These are phyloP conservation scores for Coniochaeta prunicola DNA, from an alignment of 2,329 filamentous ascomycete genomes.

Conservation along the genomic window DNA sequence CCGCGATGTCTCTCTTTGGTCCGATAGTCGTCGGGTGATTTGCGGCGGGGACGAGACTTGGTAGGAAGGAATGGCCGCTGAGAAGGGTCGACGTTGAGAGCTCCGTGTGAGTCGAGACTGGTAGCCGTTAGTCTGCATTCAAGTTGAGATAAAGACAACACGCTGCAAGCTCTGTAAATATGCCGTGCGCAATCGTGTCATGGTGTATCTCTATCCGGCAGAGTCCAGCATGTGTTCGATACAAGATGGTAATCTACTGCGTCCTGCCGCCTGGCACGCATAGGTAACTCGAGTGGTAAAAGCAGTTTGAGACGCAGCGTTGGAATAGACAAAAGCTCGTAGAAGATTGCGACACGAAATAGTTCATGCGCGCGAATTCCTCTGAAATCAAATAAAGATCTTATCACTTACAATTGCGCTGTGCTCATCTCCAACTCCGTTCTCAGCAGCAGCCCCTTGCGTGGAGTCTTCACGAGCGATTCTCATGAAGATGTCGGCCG, in stretches of 20 bases:
- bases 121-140: constrained; percentile 14
- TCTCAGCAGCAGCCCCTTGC: constrained; percentile 28
- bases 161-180: neutral
- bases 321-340: neutral
- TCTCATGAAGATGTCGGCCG: constrained; percentile 50
- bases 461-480: constrained; percentile 48
- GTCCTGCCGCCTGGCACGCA: neutral
- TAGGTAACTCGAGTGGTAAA: neutral
- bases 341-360: neutral
- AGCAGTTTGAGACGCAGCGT: neutral
- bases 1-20: constrained; percentile 44
- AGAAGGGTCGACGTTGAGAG: constrained; percentile 45
- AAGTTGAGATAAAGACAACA: neutral
- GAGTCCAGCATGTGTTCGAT: neutral
- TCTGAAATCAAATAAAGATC: neutral
- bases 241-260: neutral
- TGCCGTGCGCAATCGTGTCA: neutral
- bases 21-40: constrained; percentile 46
- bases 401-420: constrained; percentile 39
- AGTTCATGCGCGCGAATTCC: too few species aligned
- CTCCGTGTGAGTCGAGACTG: constrained; percentile 42
- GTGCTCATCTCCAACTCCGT: constrained; percentile 24
- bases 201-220: neutral
- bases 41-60: constrained; percentile 43
- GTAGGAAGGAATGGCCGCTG: constrained; percentile 39